Conservation (phyloP, 1,284 basidiomycete genomes). For the Trichosporon sp. region DNA sequence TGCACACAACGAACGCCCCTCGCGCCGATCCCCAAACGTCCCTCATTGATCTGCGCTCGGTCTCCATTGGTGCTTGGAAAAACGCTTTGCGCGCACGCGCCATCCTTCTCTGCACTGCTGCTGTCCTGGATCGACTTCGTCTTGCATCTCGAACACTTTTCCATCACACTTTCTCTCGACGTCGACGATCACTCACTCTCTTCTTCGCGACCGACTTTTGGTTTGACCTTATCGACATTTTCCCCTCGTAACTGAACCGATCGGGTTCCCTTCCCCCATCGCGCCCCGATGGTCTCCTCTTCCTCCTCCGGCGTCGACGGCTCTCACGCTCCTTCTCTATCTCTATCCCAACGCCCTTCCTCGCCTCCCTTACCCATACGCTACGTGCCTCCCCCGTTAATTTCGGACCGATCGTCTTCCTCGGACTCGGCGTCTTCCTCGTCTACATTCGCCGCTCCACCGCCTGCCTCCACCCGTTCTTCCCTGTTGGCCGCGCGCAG, state of each 20-base stretch:
- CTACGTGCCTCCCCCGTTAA: neutral
- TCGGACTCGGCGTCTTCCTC: neutral
- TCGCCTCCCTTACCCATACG: neutral
- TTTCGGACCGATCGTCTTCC: neutral
- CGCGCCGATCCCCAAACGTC: neutral
- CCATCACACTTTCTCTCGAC: neutral
- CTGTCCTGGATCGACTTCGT: neutral
- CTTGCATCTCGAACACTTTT: neutral
- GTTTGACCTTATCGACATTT: neutral
- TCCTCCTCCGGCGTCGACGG: neutral
- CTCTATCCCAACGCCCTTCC: neutral
- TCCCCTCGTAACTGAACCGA: neutral
- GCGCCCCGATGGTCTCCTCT: neutral
- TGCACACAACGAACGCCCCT: neutral
- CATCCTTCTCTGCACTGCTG: neutral
- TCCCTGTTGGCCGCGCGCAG: neutral
- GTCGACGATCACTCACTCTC: neutral
- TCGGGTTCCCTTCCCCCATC: neutral
- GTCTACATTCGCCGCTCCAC: neutral
- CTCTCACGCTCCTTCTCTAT: neutral
- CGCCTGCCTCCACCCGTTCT: neutral
- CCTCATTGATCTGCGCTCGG: neutral
- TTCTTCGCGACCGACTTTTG: neutral
- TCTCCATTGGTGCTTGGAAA: neutral
- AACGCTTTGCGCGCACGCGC: conserved; percentile 1